Conservation (phyloP, 2,329 filamentous ascomycete species). For the Colletotrichum sp. region DNA sequence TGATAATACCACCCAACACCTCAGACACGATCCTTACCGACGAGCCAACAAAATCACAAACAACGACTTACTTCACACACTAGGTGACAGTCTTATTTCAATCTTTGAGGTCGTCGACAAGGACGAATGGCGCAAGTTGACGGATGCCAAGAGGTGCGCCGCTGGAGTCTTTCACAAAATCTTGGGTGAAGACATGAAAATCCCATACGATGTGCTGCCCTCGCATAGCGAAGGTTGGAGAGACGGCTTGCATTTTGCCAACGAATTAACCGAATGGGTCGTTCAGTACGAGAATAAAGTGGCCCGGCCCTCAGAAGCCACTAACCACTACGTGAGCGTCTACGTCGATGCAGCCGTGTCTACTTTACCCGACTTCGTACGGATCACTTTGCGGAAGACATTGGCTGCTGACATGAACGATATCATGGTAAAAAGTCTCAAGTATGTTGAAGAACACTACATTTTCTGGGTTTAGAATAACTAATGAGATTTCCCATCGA, state of each 20-base stretch:
- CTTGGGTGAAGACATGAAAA: conserved; percentile 59
- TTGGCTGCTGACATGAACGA: conserved; percentile 18
- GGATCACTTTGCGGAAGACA: conserved; percentile 7
- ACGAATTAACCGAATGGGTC: conserved; percentile 55
- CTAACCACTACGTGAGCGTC: conserved; percentile 30
- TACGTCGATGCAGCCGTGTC: conserved; percentile 36
- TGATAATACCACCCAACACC: neutral
- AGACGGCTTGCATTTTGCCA: conserved; percentile 57
- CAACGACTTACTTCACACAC: conserved; percentile 68
- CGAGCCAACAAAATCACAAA: conserved; percentile 63
- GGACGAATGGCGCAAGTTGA: conserved; percentile 63
- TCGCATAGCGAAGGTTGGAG: conserved; percentile 42
- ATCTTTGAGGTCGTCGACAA: conserved; percentile 55
- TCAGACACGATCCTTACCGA: conserved; percentile 57
- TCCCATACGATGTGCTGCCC: conserved; percentile 49
- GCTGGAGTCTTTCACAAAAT: conserved; percentile 62
- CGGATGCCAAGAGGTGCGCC: conserved; percentile 58
- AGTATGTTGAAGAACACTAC: neutral
- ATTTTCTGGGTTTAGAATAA: neutral
- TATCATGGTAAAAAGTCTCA: conserved; percentile 19
- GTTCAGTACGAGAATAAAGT: conserved; percentile 49
- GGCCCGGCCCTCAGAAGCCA: conserved; percentile 33
- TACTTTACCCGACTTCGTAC: conserved; percentile 22
- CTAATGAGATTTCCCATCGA: neutral
- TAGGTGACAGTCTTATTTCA: conserved; percentile 61